Evolutionary conservation across 2,329 filamentous ascomycete genomes (phyloP).

Genomic region (Proliferodiscus dingleyae): DNA sequence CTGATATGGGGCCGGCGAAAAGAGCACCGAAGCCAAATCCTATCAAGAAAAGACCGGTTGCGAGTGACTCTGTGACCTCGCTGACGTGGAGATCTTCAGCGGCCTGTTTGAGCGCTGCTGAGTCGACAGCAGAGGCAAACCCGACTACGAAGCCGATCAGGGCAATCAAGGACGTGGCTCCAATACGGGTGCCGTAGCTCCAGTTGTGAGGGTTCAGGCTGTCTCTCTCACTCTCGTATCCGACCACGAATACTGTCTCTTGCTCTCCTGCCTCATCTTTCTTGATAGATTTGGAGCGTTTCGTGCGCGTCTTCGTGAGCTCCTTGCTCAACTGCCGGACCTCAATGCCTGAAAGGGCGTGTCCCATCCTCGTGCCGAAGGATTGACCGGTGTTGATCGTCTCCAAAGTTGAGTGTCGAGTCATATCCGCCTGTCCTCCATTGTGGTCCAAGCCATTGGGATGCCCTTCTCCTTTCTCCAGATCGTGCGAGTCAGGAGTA

Average conservation of each 20-base stretch:
- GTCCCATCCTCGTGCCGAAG: slow-evolving; percentile 19
- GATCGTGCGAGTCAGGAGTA: slow-evolving; percentile 11
- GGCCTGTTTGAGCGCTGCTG: slow-evolving; percentile 42
- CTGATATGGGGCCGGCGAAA: slow-evolving; percentile 36
- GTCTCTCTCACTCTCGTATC: slow-evolving; percentile 36
- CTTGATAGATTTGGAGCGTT: background rate
- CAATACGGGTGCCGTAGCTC: slow-evolving; percentile 31
- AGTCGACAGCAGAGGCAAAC: slow-evolving; percentile 49
- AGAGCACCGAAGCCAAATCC: slow-evolving; percentile 36
- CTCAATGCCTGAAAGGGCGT: slow-evolving; percentile 20
- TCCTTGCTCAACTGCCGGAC: slow-evolving; percentile 18
- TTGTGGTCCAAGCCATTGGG: background rate
- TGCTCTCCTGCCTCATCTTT: slow-evolving; percentile 6
- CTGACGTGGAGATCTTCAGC: slow-evolving; percentile 42
- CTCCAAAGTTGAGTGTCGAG: slow-evolving; percentile 2
- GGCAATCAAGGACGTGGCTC: slow-evolving; percentile 39
- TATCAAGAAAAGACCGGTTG: slow-evolving; percentile 37
- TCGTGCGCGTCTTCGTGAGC: slow-evolving; percentile 12
- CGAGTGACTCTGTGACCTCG: slow-evolving; percentile 45
- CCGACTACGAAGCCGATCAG: slow-evolving; percentile 46
- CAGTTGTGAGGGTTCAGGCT: slow-evolving; percentile 37
- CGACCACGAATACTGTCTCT: slow-evolving; percentile 36
- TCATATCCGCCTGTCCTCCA: slow-evolving; percentile 4
- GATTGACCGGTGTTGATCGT: slow-evolving; percentile 10
- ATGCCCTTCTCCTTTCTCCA: slow-evolving; percentile 16